Evolutionary conservation across 1,284 basidiomycete species (phyloP), one percentile per base, ranked within the genome.

Genomic region (Leccinum pallidistipes): DNA sequence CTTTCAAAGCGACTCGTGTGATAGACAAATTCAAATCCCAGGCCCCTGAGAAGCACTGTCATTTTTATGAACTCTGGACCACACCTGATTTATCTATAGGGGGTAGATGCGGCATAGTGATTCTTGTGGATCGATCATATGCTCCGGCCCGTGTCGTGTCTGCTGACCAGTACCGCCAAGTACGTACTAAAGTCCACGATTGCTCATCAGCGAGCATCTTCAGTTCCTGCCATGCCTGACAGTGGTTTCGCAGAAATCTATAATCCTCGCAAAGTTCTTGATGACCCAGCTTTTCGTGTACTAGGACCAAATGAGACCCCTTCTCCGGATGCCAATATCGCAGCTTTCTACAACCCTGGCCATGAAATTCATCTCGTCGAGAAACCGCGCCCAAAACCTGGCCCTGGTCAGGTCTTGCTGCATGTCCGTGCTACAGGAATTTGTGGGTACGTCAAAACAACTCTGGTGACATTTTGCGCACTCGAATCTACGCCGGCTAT

Each of bases 401-500:
- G 83, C 11, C 81, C 81, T 50, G 85, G 83, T 16, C 85, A 87
- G 66, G 86, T 87, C 32, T 75, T 87, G 14, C 70, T 87, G 10
- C 83, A 86, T 66, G 83, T 87, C 50, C 79, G 83, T 51, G 83
- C 86, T 9, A 88, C 86, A 21, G 85, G 86, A 1, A 88, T 88
- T 51, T 87, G 85, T 66, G 86, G 85, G 85, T 84, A 66, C 12
- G 67, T 59, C 18, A 53, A 21, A 36, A n/a, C 47, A 31, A 58
- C 38, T 18, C 27, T 38, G 11, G 29, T 7, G 51, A 32, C 31
- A 16, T 40, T 36, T 54, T 38, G 49, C 47, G 8, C 24, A 29
- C 31, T 56, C 36, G 45, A 38, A 14, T 40, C 21, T 12, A 54
- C 59, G 5, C 10, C 10, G 43, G n/a, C 16, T 18, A 27, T 51